Conservation (phyloP, 2,329 filamentous ascomycete genomes). For the Exserohilum rostratum region DNA sequence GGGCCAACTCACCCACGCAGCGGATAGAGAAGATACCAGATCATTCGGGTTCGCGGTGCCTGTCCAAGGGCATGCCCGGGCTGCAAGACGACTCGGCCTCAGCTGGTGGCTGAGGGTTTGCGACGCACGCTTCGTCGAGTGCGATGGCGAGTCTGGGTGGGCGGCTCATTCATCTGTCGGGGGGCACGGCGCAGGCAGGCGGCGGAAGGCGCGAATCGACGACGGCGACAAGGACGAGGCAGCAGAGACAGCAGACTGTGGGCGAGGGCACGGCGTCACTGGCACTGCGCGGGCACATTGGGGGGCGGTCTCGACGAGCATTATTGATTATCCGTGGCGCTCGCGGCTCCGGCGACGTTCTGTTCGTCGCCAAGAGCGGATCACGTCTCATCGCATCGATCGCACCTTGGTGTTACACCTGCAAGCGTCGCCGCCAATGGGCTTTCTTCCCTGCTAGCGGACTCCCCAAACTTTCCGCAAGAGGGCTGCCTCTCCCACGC, state of each 20-base stretch:
- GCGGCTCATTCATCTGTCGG: conserved; percentile 36
- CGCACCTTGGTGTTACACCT: conserved; percentile 13
- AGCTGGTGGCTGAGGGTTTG: conserved; percentile 31
- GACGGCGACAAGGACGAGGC: not conserved
- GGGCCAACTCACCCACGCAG: conserved; percentile 69
- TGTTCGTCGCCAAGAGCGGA: conserved; percentile 19
- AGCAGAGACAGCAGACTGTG: conserved; percentile 1
- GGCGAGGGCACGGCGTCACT: conserved; percentile 25
- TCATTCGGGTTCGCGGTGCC: conserved; percentile 57
- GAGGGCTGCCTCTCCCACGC: not conserved
- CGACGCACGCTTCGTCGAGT: conserved; percentile 33
- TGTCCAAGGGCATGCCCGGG: conserved; percentile 32
- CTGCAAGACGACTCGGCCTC: conserved; percentile 11
- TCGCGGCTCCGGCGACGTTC: conserved; percentile 24
- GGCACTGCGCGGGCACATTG: conserved; percentile 18
- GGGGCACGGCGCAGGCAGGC: conserved; percentile 10
- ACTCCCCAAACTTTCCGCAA: not conserved
- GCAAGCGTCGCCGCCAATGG: conserved; percentile 7
- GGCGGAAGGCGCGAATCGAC: not conserved
- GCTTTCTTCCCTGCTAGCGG: conserved; percentile 3
- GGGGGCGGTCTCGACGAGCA: conserved; percentile 27
- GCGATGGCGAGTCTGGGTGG: conserved; percentile 27
- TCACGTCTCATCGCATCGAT: conserved; percentile 20
- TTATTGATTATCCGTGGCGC: conserved; percentile 35
- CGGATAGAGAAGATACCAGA: conserved; percentile 80